Base-by-base conservation (phyloP, 305 asterid genomes). In the Fraxinus velutina region DNA sequence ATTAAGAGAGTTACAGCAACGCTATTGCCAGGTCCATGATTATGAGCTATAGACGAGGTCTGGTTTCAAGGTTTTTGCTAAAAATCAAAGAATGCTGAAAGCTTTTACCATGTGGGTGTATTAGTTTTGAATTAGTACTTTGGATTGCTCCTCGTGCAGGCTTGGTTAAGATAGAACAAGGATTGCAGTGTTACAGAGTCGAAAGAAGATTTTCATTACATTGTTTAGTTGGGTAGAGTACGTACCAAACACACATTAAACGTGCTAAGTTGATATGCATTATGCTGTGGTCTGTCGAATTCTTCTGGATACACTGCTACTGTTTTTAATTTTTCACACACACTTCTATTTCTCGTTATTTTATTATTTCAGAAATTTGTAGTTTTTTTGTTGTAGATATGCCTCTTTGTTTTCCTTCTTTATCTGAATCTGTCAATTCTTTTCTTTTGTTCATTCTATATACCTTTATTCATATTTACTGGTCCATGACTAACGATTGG, bases 1-100 rank as follows among this genome's bases (percentile, higher is more conserved):
- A 80, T 93, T 50, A 92, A 90, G 88, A 85, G 84, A 85, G 86
- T 85, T 76, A 84, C 87, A 9, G 86, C 87, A 29, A 81, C 24
- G 44, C 39, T 84, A 24, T 87, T 89, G 81, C 80, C 87, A 47
- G 86, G 55, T 82, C 86, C 82, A 39, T 83, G 85, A 85, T 29
- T 79, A 27, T 39, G 70, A 6, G 79, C 78, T 77, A 71, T 37
- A 0, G 42, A 15, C 42, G 36, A 6, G 57, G 39, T 80, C 70
- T 68, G 12, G 70, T 76, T 47, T 15, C 52, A 32, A 21, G 62
- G 36, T 22, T 24, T 39, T 29, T 70, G 30, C 70, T 10, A 47
- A 21, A 12, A 22, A 15, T 29, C 66, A 34, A 62, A 72, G 80
- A 33, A 19, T n/a, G 81, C 73, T 73, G 74, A 72, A 36, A 5